These are phyloP conservation scores for Cytospora leucostoma DNA, from an alignment of 2,329 filamentous ascomycete species.

Conservation along the genomic window DNA sequence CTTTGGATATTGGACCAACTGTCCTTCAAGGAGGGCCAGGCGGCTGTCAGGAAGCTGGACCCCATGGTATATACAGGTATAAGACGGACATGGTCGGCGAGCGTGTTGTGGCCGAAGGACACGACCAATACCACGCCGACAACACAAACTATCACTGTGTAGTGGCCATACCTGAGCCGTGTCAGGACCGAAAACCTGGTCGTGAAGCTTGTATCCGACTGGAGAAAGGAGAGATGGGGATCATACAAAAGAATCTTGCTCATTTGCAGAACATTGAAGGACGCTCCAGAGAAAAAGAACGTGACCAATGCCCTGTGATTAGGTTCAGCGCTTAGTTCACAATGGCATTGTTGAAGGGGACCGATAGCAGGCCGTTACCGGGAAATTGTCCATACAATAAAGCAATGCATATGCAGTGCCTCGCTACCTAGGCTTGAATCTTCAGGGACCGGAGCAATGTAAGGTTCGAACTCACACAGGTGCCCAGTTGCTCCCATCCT, in stretches of 20 bases:
- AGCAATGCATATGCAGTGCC: not conserved
- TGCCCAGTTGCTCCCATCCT: not conserved
- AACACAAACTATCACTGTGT: constrained; percentile 9
- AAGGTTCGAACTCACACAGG: constrained; percentile 3
- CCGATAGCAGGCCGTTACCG: not conserved
- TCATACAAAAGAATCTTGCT: constrained; percentile 1
- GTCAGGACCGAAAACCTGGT: not conserved
- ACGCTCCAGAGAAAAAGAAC: constrained; percentile 5
- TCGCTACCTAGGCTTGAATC: not conserved
- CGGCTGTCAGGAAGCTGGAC: constrained; percentile 13
- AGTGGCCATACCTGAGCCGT: constrained; percentile 14
- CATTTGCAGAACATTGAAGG: constrained; percentile 10
- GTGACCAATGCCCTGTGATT: constrained; percentile 4
- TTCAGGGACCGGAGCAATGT: not conserved
- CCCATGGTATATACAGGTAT: constrained; percentile 18
- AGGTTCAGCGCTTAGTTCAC: not conserved
- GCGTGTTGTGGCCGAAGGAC: not conserved
- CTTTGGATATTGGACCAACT: not conserved
- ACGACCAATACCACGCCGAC: not conserved
- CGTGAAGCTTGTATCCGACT: not conserved
- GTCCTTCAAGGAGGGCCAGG: constrained; percentile 13
- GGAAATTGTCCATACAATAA: not conserved
- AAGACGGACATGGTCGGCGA: constrained; percentile 6
- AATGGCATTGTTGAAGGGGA: not conserved
- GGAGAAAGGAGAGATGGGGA: not conserved